A percentile compares a stretch with the other conserved stretches of the same genome.
Evolutionary conservation across 1,284 basidiomycete species (phyloP).

Genomic region (Papiliotrema fonsecae): DNA sequence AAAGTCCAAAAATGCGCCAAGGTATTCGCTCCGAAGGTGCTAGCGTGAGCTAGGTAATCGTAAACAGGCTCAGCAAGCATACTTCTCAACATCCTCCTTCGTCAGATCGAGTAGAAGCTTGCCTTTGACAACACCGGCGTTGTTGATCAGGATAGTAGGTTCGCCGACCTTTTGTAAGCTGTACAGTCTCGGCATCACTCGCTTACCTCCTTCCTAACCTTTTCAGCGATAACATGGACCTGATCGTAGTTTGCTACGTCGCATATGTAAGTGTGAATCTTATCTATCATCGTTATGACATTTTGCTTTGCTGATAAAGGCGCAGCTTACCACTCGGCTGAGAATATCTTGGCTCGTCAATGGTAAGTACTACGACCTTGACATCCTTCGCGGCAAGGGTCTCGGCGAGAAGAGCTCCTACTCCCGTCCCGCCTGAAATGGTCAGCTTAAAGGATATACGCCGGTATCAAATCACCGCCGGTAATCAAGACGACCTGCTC

Average conservation of each 20-base stretch:
- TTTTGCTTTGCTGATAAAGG: neutral
- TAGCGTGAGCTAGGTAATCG: conserved; percentile 36
- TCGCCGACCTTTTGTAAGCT: conserved; percentile 64
- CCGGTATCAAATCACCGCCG: conserved; percentile 58
- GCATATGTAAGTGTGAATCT: conserved; percentile 68
- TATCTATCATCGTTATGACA: conserved; percentile 52
- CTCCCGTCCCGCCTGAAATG: conserved; percentile 73
- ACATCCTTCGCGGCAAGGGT: conserved; percentile 69
- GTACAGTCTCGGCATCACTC: neutral
- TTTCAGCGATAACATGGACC: conserved; percentile 65
- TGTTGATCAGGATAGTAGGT: conserved; percentile 88
- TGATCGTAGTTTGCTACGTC: conserved; percentile 83
- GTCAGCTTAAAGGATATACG: conserved; percentile 5
- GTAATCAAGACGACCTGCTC: conserved; percentile 84
- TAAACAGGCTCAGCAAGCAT: neutral
- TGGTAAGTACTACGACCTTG: conserved; percentile 77
- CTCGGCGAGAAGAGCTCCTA: conserved; percentile 79
- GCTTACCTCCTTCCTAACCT: conserved; percentile 67
- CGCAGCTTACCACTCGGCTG: conserved; percentile 6
- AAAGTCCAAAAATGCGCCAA: conserved; percentile 84
- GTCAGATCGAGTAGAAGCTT: conserved; percentile 74
- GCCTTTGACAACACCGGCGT: conserved; percentile 91
- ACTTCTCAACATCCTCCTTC: conserved; percentile 75
- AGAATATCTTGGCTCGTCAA: conserved; percentile 55
- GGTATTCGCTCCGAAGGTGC: conserved; percentile 85